These are phyloP conservation scores for Citrus hindsii DNA, from an alignment of 345 rosid genomes.

Conservation along the genomic window DNA sequence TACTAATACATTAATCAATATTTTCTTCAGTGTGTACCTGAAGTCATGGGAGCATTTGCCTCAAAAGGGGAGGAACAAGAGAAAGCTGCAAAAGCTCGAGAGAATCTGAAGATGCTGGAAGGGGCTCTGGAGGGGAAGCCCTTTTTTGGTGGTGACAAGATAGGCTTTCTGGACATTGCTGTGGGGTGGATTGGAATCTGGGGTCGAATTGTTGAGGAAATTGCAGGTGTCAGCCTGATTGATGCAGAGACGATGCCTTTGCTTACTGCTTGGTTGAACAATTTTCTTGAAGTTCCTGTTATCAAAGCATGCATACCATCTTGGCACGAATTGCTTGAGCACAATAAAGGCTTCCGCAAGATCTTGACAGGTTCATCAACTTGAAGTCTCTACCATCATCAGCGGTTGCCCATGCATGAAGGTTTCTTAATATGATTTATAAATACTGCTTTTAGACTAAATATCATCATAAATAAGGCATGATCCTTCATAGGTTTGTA, in stretches of 20 bases:
- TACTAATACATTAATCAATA: not conserved
- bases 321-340: constrained; percentile 27
- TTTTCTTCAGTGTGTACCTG: constrained; percentile 18
- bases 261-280: constrained; percentile 19
- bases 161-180: constrained; percentile 23
- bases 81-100: constrained; percentile 21
- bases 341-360: constrained; percentile 18
- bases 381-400: not conserved
- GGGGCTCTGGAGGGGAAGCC: constrained; percentile 15
- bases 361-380: constrained; percentile 4
- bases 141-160: constrained; percentile 31
- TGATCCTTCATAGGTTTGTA: not conserved
- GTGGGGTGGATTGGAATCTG: constrained; percentile 31
- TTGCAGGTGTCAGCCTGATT: constrained; percentile 19
- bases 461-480: not conserved
- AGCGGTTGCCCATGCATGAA: not conserved
- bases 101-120: constrained; percentile 27
- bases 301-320: constrained; percentile 28
- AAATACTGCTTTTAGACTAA: not conserved
- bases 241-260: constrained; percentile 26
- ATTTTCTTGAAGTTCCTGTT: constrained; percentile 20
- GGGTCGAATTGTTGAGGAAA: constrained; percentile 24
- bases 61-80: constrained; percentile 21
- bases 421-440: not conserved
- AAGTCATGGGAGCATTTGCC: constrained; percentile 6